phyloP scores from a whole-genome alignment of 2,329 filamentous ascomycete genomes.

The Sporothrix dimorphospora region DNA sequence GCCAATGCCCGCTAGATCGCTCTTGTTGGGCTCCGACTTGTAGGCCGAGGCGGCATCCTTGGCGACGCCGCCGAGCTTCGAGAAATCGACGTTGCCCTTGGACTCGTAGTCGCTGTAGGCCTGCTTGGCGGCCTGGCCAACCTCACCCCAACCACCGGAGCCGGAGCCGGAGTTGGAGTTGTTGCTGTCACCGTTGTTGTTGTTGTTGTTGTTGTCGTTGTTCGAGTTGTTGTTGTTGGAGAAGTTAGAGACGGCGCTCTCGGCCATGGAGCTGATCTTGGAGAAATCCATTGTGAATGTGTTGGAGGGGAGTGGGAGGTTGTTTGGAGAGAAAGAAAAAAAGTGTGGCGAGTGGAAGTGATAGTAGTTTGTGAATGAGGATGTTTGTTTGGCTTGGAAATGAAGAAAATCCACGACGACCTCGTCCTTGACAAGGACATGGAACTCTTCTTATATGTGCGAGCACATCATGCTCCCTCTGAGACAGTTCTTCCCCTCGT shows the following conservation, averaged over 20 bases:
- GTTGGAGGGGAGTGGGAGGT: neutral
- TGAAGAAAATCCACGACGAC: neutral
- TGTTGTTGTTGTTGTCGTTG: conserved; percentile 29
- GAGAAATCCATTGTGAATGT: conserved; percentile 38
- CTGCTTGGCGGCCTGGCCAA: conserved; percentile 34
- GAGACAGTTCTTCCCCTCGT: neutral
- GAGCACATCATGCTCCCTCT: neutral
- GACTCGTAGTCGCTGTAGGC: conserved; percentile 33
- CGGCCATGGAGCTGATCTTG: conserved; percentile 35
- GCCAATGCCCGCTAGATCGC: conserved; percentile 26
- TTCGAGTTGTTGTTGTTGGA: conserved; percentile 27
- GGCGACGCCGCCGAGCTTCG: conserved; percentile 40
- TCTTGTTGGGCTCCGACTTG: conserved; percentile 28
- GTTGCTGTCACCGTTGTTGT: conserved; percentile 28
- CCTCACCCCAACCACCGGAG: conserved; percentile 30
- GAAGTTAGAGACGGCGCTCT: conserved; percentile 35
- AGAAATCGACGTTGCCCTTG: conserved; percentile 42
- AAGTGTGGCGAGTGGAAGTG: neutral
- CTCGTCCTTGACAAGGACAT: neutral
- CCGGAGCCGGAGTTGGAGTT: conserved; percentile 23
- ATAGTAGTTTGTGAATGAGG: neutral
- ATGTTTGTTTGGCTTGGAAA: neutral
- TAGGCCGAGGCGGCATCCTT: conserved; percentile 41
- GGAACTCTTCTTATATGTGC: conserved; percentile 24
- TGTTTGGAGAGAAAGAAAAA: neutral